These are phyloP conservation scores for Gypsophila paniculata DNA, from an alignment of 179 eudicot genomes.

Conservation along the genomic window DNA sequence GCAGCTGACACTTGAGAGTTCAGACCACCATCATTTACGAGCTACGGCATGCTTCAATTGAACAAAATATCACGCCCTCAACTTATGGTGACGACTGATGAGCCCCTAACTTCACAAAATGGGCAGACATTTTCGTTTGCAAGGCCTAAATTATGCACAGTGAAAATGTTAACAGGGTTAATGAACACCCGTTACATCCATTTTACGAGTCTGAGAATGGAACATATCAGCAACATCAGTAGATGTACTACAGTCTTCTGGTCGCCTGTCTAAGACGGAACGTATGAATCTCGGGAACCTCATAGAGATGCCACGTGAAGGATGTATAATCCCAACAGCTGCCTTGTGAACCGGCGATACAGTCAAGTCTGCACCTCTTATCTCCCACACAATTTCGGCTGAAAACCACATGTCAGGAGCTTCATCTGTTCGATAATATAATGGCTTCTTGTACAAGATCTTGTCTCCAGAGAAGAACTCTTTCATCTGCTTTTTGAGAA, in stretches of 20 bases:
- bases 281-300: constrained; percentile 83
- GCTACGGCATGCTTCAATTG: neutral
- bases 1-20: neutral
- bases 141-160: constrained; percentile 8
- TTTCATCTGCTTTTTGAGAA: constrained; percentile 62
- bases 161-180: neutral
- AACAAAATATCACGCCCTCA: neutral
- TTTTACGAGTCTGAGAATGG: constrained; percentile 77
- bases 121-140: neutral
- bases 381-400: constrained; percentile 84
- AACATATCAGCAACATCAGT: constrained; percentile 83
- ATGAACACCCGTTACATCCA: constrained; percentile 45
- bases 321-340: constrained; percentile 78
- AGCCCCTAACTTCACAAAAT: neutral
- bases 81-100: neutral
- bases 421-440: constrained; percentile 76
- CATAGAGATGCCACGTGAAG: constrained; percentile 81
- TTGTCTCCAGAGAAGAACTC: constrained; percentile 72
- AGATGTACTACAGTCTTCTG: constrained; percentile 79
- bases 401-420: constrained; percentile 81
- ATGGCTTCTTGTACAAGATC: constrained; percentile 61
- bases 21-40: too few relatives aligned
- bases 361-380: constrained; percentile 88
- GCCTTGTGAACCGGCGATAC: constrained; percentile 94
- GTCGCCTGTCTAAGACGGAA: constrained; percentile 53